A percentile compares a stretch with the other conserved stretches of the same genome.
Evolutionary conservation across 2,329 filamentous ascomycete species (phyloP).

Genomic region (Penicillium oxalicum): DNA sequence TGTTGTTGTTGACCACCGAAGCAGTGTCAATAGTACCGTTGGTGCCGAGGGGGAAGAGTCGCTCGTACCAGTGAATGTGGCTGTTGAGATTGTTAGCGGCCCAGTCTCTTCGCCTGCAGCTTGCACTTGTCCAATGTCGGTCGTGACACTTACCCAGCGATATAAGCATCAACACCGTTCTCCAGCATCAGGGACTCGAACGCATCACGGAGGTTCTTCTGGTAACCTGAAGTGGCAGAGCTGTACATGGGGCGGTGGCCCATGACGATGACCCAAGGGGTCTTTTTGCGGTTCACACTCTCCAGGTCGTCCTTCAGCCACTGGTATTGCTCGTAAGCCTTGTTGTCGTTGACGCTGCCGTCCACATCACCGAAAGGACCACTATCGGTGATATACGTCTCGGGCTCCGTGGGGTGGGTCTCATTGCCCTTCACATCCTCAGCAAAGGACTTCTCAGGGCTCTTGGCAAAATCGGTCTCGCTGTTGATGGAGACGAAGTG

Average conservation of each 20-base stretch:
- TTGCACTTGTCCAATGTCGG: neutral
- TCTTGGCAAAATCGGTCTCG: conserved; percentile 48
- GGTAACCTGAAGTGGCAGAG: conserved; percentile 42
- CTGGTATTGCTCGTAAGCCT: conserved; percentile 43
- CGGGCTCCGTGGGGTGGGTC: conserved; percentile 34
- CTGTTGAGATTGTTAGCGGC: conserved; percentile 15
- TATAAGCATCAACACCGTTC: conserved; percentile 44
- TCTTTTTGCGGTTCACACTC: conserved; percentile 42
- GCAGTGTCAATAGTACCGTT: conserved; percentile 40
- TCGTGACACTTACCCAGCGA: conserved; percentile 27
- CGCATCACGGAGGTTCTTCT: conserved; percentile 40
- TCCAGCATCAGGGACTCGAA: conserved; percentile 44
- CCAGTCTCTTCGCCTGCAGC: neutral
- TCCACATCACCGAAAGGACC: conserved; percentile 46
- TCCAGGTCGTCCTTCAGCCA: conserved; percentile 37
- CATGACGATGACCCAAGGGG: conserved; percentile 48
- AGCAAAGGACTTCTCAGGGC: conserved; percentile 43
- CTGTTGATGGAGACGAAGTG: conserved; percentile 47
- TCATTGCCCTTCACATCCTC: conserved; percentile 40
- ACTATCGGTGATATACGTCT: conserved; percentile 46
- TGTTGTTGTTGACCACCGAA: conserved; percentile 45
- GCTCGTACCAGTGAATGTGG: conserved; percentile 47
- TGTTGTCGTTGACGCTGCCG: conserved; percentile 37
- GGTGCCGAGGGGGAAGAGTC: conserved; percentile 34
- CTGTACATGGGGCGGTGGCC: conserved; percentile 48